These are phyloP conservation scores for Fragaria nilgerrensis DNA, from an alignment of 306 rosid species.

Conservation along the genomic window DNA sequence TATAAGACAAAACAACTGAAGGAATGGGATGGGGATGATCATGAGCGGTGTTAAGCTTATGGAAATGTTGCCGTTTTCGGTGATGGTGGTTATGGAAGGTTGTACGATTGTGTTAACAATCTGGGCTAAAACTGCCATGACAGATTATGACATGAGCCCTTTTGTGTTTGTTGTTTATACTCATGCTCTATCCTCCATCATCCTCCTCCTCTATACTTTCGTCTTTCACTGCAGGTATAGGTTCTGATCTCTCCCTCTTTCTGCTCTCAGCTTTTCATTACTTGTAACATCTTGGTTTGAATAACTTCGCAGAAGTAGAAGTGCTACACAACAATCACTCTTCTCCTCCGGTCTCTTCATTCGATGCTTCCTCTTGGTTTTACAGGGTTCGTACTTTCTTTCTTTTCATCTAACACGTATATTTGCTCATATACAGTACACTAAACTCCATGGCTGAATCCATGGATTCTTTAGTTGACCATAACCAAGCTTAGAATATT, in stretches of 20 bases:
- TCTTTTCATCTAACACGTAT: not conserved
- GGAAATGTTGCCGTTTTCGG: constrained; percentile 47
- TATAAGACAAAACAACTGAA: not conserved
- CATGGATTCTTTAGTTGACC: constrained; percentile 14
- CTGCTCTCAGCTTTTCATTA: not conserved
- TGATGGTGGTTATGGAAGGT: constrained; percentile 69
- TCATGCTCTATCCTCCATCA: constrained; percentile 48
- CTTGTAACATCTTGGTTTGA: not conserved
- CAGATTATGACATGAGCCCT: constrained; percentile 64
- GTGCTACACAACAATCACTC: constrained; percentile 30
- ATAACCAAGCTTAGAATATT: constrained; percentile 6
- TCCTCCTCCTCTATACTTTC: constrained; percentile 59
- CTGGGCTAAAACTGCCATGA: constrained; percentile 57
- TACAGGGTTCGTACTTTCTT: constrained; percentile 49
- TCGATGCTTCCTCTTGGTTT: constrained; percentile 60
- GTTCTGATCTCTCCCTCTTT: constrained; percentile 15
- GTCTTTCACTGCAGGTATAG: constrained; percentile 40
- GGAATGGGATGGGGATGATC: constrained; percentile 24
- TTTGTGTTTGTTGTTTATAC: constrained; percentile 66
- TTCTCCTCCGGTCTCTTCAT: constrained; percentile 51
- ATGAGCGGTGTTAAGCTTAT: not conserved
- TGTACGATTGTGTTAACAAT: constrained; percentile 63
- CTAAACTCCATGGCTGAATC: not conserved
- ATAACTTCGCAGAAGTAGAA: constrained; percentile 20
- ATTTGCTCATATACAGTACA: not conserved